Percentiles rank a stretch among this genome's conserved stretches.
phyloP scores from a whole-genome alignment of 345 rosid genomes.

The Pistacia integerrima region DNA sequence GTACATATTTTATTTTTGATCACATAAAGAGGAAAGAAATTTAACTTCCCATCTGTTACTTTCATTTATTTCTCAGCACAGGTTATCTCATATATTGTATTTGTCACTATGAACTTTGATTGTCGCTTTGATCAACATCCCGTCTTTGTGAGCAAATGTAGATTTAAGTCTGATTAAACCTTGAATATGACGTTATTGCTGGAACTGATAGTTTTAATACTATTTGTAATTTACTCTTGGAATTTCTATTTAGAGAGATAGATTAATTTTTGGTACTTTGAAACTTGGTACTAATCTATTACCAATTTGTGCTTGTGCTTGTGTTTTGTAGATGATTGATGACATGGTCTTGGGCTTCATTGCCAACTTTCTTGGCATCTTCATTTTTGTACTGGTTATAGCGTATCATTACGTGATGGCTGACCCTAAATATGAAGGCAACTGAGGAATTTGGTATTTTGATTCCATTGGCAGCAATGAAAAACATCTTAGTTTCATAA shows the following conservation, averaged over 20 bases:
- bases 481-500: constrained; percentile 18
- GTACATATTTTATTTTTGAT: too few species aligned
- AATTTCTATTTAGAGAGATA: background rate
- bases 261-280: background rate
- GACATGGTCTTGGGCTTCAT: constrained; percentile 75
- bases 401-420: constrained; percentile 84
- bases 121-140: background rate
- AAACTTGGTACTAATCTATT: too few species aligned
- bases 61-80: background rate
- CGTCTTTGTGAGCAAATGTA: background rate
- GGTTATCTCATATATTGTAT: background rate
- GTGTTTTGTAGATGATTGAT: constrained; percentile 68
- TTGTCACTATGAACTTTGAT: background rate
- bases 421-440: constrained; percentile 77
- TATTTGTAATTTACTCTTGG: background rate
- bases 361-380: constrained; percentile 79
- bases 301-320: background rate
- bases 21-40: too few species aligned
- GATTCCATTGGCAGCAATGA: background rate
- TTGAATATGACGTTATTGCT: background rate
- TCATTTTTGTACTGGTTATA: constrained; percentile 69
- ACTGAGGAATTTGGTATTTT: constrained; percentile 21
- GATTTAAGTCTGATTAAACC: background rate
- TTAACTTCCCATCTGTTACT: background rate
- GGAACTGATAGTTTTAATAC: background rate